Percentiles rank a stretch among this genome's conserved stretches.
These are phyloP conservation scores for Pseudogymnoascus sp. DNA, from an alignment of 2,329 filamentous ascomycete genomes.

Conservation along the genomic window DNA sequence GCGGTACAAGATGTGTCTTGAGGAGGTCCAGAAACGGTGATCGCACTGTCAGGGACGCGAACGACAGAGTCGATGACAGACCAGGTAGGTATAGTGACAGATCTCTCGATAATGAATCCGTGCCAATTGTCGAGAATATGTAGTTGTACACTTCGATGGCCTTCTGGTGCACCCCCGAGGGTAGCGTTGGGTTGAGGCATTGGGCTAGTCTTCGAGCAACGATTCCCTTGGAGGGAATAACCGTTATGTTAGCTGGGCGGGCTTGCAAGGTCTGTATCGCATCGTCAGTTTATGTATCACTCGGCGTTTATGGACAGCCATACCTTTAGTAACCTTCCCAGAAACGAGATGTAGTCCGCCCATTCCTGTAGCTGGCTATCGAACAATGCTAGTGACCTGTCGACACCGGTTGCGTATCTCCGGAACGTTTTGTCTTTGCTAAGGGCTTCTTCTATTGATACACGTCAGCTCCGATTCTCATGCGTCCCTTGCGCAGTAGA, in stretches of 20 bases:
- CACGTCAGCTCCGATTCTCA: background rate
- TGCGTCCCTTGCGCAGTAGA: background rate
- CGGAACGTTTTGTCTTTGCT: conserved; percentile 65
- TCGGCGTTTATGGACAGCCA: conserved; percentile 16
- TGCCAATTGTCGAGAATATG: conserved; percentile 79
- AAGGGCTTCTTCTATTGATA: conserved; percentile 42
- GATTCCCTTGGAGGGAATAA: conserved; percentile 72
- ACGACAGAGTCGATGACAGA: conserved; percentile 80
- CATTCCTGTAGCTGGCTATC: conserved; percentile 94
- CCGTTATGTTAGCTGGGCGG: conserved; percentile 61
- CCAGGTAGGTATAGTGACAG: conserved; percentile 85
- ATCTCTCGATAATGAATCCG: conserved; percentile 71
- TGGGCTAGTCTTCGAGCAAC: conserved; percentile 90
- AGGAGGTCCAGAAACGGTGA: conserved; percentile 77
- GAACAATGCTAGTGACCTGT: conserved; percentile 80
- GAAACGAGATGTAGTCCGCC: conserved; percentile 98
- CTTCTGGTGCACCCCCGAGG: conserved; percentile 96
- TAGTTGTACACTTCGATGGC: conserved; percentile 87
- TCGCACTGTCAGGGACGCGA: conserved; percentile 86
- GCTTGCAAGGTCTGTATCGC: conserved; percentile 70
- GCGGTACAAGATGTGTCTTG: conserved; percentile 67
- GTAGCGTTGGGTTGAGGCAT: conserved; percentile 86
- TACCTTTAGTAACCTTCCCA: conserved; percentile 85
- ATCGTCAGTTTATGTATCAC: conserved; percentile 22
- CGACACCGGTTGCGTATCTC: conserved; percentile 81